These are phyloP conservation scores for Aphanomyces stellatus DNA, from an alignment of 352 stramenopile species.

Conservation along the genomic window DNA sequence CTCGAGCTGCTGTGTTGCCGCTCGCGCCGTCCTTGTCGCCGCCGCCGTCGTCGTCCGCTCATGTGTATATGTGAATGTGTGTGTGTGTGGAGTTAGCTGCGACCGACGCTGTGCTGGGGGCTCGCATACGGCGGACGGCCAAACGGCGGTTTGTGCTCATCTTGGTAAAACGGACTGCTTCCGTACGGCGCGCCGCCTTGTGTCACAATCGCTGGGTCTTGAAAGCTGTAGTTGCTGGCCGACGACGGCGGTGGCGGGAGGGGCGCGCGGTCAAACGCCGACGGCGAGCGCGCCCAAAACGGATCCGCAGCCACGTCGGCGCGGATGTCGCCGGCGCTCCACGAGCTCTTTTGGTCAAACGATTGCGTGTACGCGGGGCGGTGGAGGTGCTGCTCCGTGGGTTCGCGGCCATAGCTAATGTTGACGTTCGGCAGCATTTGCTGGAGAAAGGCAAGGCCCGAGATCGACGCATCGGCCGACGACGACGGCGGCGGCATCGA, in stretches of 20 bases:
- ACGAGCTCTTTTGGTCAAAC: conserved; percentile 13
- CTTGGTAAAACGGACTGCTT: conserved; percentile 10
- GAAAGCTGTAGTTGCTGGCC: conserved; percentile 2
- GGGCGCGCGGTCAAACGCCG: background rate
- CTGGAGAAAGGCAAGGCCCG: conserved; percentile 68
- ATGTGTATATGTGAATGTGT: background rate
- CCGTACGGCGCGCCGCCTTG: conserved; percentile 6
- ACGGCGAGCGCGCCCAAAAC: conserved; percentile 3
- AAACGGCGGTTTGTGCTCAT: conserved; percentile 13
- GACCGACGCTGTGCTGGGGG: background rate
- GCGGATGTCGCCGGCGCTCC: background rate
- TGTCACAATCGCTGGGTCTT: conserved; percentile 15
- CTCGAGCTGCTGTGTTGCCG: too few relatives aligned
- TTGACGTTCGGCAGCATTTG: conserved; percentile 85
- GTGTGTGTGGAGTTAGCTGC: background rate
- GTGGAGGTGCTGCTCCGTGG: background rate
- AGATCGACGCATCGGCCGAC: background rate
- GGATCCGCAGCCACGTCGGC: background rate
- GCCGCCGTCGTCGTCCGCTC: background rate
- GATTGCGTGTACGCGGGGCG: conserved; percentile 5
- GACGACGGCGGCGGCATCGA: background rate
- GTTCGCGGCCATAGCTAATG: conserved; percentile 74
- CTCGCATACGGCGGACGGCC: background rate
- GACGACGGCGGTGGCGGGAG: background rate
- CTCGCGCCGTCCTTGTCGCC: background rate